Evolutionary conservation across 106 monocot species (phyloP).

Genomic region (Hemerocallis citrina): DNA sequence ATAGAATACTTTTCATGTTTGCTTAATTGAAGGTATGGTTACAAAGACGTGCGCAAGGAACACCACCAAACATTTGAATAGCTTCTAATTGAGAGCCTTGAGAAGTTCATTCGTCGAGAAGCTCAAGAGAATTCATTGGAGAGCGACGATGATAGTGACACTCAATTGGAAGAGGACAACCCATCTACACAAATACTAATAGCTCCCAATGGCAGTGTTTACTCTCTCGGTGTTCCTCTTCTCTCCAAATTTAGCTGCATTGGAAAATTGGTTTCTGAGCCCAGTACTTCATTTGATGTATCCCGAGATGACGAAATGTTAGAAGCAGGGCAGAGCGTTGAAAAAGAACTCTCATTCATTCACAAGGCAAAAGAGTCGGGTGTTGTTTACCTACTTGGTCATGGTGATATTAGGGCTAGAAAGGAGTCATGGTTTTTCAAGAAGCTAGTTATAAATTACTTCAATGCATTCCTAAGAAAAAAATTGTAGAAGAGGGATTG

Average conservation of each 20-base stretch:
- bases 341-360: slow-evolving; percentile 77
- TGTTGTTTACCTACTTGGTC: slow-evolving; percentile 81
- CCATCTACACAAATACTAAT: slow-evolving; percentile 38
- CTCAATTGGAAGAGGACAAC: slow-evolving; percentile 39
- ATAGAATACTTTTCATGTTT: no score
- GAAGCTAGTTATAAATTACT: slow-evolving; percentile 95
- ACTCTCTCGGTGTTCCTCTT: slow-evolving; percentile 65
- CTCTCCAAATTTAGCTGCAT: slow-evolving; percentile 27
- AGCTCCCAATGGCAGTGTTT: slow-evolving; percentile 57
- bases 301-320: slow-evolving; percentile 8
- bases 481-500: slow-evolving; percentile 86
- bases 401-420: slow-evolving; percentile 90
- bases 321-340: slow-evolving; percentile 51
- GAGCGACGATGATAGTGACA: slow-evolving; percentile 54
- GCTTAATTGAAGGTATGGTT: slow-evolving; percentile 65
- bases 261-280: slow-evolving; percentile 17
- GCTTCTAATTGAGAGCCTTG: slow-evolving; percentile 87
- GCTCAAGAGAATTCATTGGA: slow-evolving; percentile 86
- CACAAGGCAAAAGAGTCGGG: slow-evolving; percentile 76
- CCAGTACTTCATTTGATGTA: slow-evolving; percentile 44
- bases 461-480: slow-evolving; percentile 89
- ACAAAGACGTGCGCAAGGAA: slow-evolving; percentile 94
- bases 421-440: slow-evolving; percentile 98
- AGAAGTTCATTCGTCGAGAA: slow-evolving; percentile 93
- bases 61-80: slow-evolving; percentile 80